Base-by-base conservation (phyloP, 2,329 filamentous ascomycete genomes). In the Exophiala viscosa region DNA sequence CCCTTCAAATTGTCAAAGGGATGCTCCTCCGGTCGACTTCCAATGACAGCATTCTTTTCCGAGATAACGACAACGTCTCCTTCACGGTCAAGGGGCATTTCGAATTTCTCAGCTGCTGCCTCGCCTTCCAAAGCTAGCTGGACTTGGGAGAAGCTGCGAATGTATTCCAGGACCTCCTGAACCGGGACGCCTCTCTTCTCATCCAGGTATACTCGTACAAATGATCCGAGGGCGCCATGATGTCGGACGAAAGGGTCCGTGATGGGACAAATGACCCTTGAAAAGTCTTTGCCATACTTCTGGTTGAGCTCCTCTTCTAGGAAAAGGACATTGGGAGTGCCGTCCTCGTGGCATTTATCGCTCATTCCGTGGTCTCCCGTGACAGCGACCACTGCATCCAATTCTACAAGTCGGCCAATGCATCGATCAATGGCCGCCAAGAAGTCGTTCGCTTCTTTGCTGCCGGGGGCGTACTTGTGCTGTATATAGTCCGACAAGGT, bases 301-400 rank as follows among this genome's bases (percentile, higher is more conserved):
- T 52, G 44, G 20, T 67, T 61, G 18, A 75, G 58, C 14, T 55
- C 62, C 46, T 74, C 70, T 49, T 74, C 67, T 2, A 74, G 58
- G 51, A 72, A 74, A 5, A 74, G 54, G 1, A 72, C 67, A 36
- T 71, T 70, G 1, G 71, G 70, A 5, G 61, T 61, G 3, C 70
- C 71, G 11, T 64, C 56, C 0, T 50, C 51, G 32, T 66, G 63
- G 10, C 64, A 66, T 57, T 74, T 74, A 54, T 67, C 64, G 54
- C 67, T 74, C 71, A 74, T 74, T 7, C 72, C 72, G 53, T 74
- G 72, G 38, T 74, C 72, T 10, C 72, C 72, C 3, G 72, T 73
- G 7, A 74, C 60, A 6, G 65, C 71, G 3, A 75, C 65, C 7
- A 68, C 55, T 3, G 71, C 67, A 7, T 69, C 70, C 4, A 72